These are phyloP conservation scores for Babesia microti DNA, from an alignment of 169 alveolate species.

Conservation along the genomic window DNA sequence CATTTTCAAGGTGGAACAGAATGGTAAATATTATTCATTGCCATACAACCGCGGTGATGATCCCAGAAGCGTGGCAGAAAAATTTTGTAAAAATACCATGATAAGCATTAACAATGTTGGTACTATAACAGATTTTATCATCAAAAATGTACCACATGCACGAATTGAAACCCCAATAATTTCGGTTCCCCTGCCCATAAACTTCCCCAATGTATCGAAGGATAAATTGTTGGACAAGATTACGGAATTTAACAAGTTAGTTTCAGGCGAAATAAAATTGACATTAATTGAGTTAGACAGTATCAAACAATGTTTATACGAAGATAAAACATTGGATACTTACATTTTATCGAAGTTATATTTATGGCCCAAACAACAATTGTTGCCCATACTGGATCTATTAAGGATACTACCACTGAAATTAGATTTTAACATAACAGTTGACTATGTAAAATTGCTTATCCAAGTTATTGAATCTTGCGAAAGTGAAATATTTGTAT, in stretches of 20 bases:
- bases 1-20: constrained; percentile 13
- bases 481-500: too few relatives aligned
- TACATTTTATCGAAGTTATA: too few relatives aligned
- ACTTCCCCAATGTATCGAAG: constrained; percentile 2
- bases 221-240: constrained; percentile 28
- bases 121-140: constrained; percentile 28
- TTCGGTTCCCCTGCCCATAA: background rate
- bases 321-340: too few relatives aligned
- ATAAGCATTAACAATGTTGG: constrained; percentile 14
- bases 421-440: too few relatives aligned
- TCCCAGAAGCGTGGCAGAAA: constrained; percentile 21
- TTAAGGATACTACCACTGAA: too few relatives aligned
- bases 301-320: too few relatives aligned
- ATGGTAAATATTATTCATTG: constrained; percentile 8
- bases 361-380: too few relatives aligned
- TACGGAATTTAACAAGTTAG: constrained; percentile 10
- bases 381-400: too few relatives aligned
- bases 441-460: too few relatives aligned
- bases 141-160: constrained; percentile 6
- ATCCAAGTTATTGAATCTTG: too few relatives aligned
- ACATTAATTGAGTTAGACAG: too few relatives aligned
- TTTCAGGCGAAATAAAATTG: background rate
- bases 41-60: constrained; percentile 24
- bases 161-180: background rate
- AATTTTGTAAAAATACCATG: constrained; percentile 25